Evolutionary conservation across 306 rosid species (phyloP).

Genomic region (Potentilla sterilis): DNA sequence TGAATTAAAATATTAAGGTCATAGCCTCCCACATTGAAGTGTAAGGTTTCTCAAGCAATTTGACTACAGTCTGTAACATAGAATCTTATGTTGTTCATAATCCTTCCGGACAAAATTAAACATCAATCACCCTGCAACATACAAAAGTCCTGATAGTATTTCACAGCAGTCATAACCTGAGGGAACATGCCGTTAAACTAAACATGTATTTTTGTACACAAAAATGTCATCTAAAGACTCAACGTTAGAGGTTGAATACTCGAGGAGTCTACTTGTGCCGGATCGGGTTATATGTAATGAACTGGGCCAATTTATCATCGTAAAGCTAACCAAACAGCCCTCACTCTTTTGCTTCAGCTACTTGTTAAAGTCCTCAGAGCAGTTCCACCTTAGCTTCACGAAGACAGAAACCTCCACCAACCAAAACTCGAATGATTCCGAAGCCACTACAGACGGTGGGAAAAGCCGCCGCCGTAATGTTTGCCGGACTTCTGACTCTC

Average conservation of each 20-base stretch:
- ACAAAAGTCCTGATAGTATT: too few species aligned
- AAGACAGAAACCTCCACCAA: neutral
- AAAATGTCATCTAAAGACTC: neutral
- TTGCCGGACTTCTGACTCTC: constrained; percentile 60
- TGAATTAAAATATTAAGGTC: neutral
- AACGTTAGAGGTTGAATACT: too few species aligned
- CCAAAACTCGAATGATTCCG: constrained; percentile 39
- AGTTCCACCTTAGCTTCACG: neutral
- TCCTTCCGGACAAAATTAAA: neutral
- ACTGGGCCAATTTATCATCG: neutral
- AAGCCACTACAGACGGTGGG: constrained; percentile 40
- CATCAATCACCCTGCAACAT: neutral
- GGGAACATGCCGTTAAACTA: too few species aligned
- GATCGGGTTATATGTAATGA: neutral
- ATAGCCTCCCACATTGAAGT: neutral
- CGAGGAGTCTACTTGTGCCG: neutral
- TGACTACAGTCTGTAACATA: neutral
- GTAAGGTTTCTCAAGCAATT: neutral
- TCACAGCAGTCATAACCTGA: too few species aligned
- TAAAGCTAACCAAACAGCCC: neutral
- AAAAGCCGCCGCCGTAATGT: constrained; percentile 45
- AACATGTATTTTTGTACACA: too few species aligned
- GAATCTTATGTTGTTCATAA: neutral
- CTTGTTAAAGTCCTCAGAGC: neutral
- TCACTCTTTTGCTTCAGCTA: neutral